These are phyloP conservation scores for Niebla homalea DNA, from an alignment of 495 filamentous ascomycete genomes.

Conservation along the genomic window DNA sequence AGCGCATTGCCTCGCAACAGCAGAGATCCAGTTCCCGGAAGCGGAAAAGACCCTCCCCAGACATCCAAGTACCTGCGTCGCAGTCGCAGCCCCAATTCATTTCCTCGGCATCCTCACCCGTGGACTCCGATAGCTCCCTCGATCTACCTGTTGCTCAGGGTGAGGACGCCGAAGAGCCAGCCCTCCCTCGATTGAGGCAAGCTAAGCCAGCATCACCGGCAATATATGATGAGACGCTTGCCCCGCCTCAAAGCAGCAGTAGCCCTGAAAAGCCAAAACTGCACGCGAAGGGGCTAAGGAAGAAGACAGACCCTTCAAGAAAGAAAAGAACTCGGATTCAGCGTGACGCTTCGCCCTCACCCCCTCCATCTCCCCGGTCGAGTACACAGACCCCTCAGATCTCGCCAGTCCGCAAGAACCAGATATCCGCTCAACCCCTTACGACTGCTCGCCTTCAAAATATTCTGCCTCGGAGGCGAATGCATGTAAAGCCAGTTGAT, in stretches of 20 bases:
- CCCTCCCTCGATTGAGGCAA: constrained; percentile 4
- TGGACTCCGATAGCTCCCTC: not conserved
- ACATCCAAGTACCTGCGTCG: constrained; percentile 16
- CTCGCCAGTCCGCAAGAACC: not conserved
- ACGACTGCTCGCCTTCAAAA: constrained; percentile 18
- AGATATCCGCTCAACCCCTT: constrained; percentile 9
- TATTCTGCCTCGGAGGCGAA: constrained; percentile 16
- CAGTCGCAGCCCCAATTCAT: constrained; percentile 4
- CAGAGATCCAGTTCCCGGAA: constrained; percentile 12
- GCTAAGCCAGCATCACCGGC: not conserved
- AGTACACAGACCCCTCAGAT: constrained; percentile 5
- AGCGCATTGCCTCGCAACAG: constrained; percentile 10
- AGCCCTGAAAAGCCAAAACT: constrained; percentile 1
- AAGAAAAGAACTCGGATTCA: not conserved
- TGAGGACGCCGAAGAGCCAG: not conserved
- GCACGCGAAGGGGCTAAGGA: not conserved
- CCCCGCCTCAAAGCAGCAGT: constrained; percentile 16
- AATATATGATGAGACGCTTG: constrained; percentile 14
- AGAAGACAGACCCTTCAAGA: not conserved
- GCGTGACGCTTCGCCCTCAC: not conserved
- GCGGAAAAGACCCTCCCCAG: constrained; percentile 14
- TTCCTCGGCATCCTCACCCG: constrained; percentile 3
- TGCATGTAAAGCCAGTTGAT: constrained; percentile 1
- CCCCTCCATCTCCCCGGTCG: constrained; percentile 11
- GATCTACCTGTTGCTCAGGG: constrained; percentile 5